Evolutionary conservation across 1,139 yeast genomes (phyloP).

Genomic region (Diutina scorzettiae): DNA sequence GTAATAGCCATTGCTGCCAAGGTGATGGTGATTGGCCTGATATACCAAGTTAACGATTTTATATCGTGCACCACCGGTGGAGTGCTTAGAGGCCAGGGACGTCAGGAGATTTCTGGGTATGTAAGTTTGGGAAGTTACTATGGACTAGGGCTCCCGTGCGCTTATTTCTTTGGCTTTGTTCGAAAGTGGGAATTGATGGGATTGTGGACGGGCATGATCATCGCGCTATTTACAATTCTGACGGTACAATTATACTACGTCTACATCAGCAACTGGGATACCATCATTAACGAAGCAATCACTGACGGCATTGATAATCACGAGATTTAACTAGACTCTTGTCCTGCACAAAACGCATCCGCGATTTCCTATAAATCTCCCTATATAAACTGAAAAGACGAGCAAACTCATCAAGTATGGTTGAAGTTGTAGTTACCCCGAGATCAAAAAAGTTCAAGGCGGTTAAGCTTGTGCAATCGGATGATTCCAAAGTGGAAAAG

Average conservation of each 20-base stretch:
- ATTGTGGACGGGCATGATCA: slow-evolving; percentile 51
- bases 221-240: slow-evolving; percentile 39
- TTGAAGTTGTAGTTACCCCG: background rate
- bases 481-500: slow-evolving; percentile 1
- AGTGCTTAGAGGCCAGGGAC: slow-evolving; percentile 53
- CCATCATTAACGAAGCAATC: background rate
- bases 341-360: too few relatives aligned
- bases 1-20: slow-evolving; percentile 39
- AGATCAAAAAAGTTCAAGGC: slow-evolving; percentile 1
- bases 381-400: too few relatives aligned
- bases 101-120: slow-evolving; percentile 55
- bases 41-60: slow-evolving; percentile 48
- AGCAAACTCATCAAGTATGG: too few relatives aligned
- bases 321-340: too few relatives aligned
- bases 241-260: slow-evolving; percentile 35
- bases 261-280: slow-evolving; percentile 37
- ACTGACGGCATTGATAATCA: background rate
- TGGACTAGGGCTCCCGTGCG: slow-evolving; percentile 45
- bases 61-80: slow-evolving; percentile 47
- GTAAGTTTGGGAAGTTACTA: slow-evolving; percentile 47
- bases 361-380: too few relatives aligned
- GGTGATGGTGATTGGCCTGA: slow-evolving; percentile 42
- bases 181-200: slow-evolving; percentile 21
- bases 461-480: background rate
- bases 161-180: slow-evolving; percentile 41